Evolutionary conservation across 441 rosid species (phyloP).

Genomic region (Euphorbia celastroides): DNA sequence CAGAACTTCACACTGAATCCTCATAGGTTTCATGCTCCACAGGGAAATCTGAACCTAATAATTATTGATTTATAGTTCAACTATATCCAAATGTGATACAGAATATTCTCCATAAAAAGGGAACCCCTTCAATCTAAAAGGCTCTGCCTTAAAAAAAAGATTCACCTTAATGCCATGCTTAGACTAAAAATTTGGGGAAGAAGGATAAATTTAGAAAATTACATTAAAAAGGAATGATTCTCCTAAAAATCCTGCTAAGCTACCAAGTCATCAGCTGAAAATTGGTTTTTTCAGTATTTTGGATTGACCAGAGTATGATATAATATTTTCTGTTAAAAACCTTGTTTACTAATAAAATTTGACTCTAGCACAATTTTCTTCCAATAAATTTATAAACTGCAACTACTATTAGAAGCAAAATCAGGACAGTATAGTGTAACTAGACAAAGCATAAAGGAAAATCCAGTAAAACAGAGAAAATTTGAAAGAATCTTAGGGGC

Average conservation of each 20-base stretch:
- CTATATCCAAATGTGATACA: too few relatives aligned
- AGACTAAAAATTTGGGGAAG: too few relatives aligned
- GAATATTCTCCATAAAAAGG: too few relatives aligned
- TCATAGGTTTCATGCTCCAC: background rate
- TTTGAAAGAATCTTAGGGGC: too few relatives aligned
- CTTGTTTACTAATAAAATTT: background rate
- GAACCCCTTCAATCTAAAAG: too few relatives aligned
- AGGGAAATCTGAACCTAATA: background rate
- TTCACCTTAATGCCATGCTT: too few relatives aligned
- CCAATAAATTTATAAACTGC: background rate
- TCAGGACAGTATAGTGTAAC: background rate
- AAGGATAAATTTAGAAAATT: too few relatives aligned
- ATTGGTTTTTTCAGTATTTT: background rate
- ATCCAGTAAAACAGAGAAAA: too few relatives aligned
- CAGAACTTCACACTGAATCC: background rate
- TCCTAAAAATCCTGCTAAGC: background rate
- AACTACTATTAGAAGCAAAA: background rate
- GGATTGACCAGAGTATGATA: background rate
- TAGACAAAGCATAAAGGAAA: background rate
- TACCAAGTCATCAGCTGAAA: background rate
- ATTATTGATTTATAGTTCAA: too few relatives aligned
- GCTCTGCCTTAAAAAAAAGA: too few relatives aligned
- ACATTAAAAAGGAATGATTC: too few relatives aligned
- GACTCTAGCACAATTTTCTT: background rate
- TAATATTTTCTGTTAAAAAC: background rate